Conservation (phyloP, 2,329 filamentous ascomycete genomes). For the Aspergillus uvarum region DNA sequence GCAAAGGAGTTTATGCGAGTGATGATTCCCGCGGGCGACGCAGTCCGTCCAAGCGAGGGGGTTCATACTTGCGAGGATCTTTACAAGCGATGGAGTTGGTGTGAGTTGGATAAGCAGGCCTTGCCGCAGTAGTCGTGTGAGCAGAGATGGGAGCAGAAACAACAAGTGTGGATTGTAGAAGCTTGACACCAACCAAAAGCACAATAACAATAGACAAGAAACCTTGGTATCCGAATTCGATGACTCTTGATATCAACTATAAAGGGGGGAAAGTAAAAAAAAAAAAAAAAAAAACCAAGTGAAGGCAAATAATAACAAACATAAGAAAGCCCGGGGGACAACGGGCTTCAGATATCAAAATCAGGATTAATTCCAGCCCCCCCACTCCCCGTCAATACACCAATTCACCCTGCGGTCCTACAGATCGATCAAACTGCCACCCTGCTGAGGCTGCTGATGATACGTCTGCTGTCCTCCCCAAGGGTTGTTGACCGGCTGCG, state of each 20-base stretch:
- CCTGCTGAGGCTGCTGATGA: slow-evolving; percentile 43
- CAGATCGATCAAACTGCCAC: slow-evolving; percentile 63
- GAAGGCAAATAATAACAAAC: slow-evolving; percentile 2
- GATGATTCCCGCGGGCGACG: too few relatives aligned
- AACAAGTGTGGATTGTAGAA: too few relatives aligned
- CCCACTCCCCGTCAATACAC: background rate
- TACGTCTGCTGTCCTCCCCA: slow-evolving; percentile 53
- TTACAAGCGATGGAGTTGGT: too few relatives aligned
- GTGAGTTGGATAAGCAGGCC: too few relatives aligned
- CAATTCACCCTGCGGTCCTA: slow-evolving; percentile 25
- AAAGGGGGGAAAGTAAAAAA: slow-evolving; percentile 8
- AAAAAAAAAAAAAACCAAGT: background rate
- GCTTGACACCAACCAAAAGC: background rate
- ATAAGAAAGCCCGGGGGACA: slow-evolving; percentile 1
- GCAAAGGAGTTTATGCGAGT: too few relatives aligned
- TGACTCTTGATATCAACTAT: slow-evolving; percentile 11
- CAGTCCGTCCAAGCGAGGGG: too few relatives aligned
- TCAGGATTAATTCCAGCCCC: background rate
- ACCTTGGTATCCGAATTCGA: slow-evolving; percentile 18
- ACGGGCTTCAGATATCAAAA: slow-evolving; percentile 5
- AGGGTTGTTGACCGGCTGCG: slow-evolving; percentile 52
- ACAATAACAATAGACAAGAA: slow-evolving; percentile 4
- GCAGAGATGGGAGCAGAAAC: too few relatives aligned
- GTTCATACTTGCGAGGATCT: too few relatives aligned
- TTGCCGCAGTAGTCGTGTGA: too few relatives aligned